Evolutionary conservation across 2,329 filamentous ascomycete species (phyloP).

Genomic region (Cladophialophora carrionii): DNA sequence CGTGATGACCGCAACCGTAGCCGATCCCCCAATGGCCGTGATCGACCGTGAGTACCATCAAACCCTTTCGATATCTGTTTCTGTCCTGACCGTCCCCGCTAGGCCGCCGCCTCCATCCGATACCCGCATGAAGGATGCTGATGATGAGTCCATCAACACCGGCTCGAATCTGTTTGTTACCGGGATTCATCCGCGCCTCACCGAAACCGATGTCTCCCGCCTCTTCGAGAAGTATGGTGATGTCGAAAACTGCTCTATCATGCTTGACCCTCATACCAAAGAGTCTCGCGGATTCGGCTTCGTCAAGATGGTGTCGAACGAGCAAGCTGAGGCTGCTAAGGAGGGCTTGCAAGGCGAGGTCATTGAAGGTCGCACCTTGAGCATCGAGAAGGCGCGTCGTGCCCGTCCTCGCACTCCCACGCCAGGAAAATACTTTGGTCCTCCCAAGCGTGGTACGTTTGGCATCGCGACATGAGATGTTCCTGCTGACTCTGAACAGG

Average conservation of each 20-base stretch:
- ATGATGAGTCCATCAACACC: conserved; percentile 78
- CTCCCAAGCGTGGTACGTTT: conserved; percentile 88
- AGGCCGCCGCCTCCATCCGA: conserved; percentile 54
- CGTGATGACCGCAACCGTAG: conserved; percentile 63
- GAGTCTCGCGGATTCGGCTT: conserved; percentile 99
- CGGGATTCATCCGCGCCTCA: conserved; percentile 90
- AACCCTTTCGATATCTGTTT: neutral
- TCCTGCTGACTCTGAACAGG: conserved; percentile 40
- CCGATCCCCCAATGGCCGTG: conserved; percentile 65
- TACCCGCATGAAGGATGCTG: conserved; percentile 50
- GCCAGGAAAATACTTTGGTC: conserved; percentile 98
- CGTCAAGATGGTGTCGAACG: conserved; percentile 96
- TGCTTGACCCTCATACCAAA: conserved; percentile 97
- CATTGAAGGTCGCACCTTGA: conserved; percentile 91
- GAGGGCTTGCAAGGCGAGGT: conserved; percentile 93
- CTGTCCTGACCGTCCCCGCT: conserved; percentile 29
- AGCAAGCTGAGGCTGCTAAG: conserved; percentile 95
- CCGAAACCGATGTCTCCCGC: conserved; percentile 85
- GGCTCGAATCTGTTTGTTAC: conserved; percentile 99
- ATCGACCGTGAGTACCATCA: conserved; percentile 52
- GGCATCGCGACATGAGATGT: conserved; percentile 11
- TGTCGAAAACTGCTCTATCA: conserved; percentile 99
- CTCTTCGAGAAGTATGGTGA: conserved; percentile 99
- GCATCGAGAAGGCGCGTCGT: conserved; percentile 98
- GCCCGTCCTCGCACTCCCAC: conserved; percentile 93